phyloP scores from a whole-genome alignment of 257 asterid species.

The Leonotis leonurus region DNA sequence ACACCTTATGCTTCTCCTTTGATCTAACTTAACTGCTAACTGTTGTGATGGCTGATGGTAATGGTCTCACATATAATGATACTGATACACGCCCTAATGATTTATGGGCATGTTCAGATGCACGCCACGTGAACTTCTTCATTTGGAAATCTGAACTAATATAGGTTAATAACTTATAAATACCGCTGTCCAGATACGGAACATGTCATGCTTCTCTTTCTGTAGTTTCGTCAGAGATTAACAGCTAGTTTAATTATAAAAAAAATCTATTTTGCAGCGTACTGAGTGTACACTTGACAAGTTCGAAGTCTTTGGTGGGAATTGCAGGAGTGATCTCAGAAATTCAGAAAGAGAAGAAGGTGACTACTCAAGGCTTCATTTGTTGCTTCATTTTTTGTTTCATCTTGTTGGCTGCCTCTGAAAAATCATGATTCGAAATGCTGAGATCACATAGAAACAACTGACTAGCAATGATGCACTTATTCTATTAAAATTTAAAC shows the following conservation, averaged over 20 bases:
- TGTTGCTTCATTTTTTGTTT: slow-evolving; percentile 9
- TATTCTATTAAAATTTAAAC: background rate
- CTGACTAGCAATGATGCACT: background rate
- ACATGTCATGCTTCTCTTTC: background rate
- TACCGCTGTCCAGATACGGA: background rate
- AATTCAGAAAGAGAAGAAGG: slow-evolving; percentile 95
- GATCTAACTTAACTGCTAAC: background rate
- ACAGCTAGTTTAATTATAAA: slow-evolving; percentile 2
- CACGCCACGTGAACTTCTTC: background rate
- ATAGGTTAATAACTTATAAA: background rate
- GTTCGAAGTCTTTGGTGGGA: slow-evolving; percentile 98
- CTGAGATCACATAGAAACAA: slow-evolving; percentile 1
- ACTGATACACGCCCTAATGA: background rate
- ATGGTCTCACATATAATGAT: background rate
- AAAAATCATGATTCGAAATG: background rate
- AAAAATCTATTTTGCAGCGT: slow-evolving; percentile 50
- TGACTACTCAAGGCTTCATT: slow-evolving; percentile 9
- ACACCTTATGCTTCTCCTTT: background rate
- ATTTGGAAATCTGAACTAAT: background rate
- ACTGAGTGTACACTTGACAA: slow-evolving; percentile 80
- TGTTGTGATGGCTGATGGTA: background rate
- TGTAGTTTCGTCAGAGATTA: background rate
- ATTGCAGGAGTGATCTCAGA: slow-evolving; percentile 83
- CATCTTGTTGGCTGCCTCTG: background rate
- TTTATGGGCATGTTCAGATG: background rate